Base-by-base conservation (phyloP, 202 grass and related monocot species). In the Zizania palustris region DNA sequence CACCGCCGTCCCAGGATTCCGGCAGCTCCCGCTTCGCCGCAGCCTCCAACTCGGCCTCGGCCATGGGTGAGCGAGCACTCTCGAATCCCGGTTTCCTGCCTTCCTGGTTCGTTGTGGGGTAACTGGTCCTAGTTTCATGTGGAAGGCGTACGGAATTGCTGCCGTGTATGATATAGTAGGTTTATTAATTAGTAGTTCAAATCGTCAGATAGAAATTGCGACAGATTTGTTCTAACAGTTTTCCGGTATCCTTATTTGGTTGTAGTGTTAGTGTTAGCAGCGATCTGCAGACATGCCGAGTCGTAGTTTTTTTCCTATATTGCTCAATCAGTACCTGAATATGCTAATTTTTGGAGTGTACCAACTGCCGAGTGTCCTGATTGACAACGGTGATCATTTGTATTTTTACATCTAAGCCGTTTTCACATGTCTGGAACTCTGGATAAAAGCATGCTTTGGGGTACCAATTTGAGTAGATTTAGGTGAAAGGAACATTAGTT, bases 11-110 rank as follows among this genome's bases (percentile, higher is more conserved):
- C 50, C 59, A 88, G 65, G 81, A 84, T 49, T 67, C 64, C 20
- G 76, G 72, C 65, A 69, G 35, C 59, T 69, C 80, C 3, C 64
- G 48, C 0, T 41, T 28, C 16, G 71, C n/a, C 2, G 37, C 82
- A 5, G n/a, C 85, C 13, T 54, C 76, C 21, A 66, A 19, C 59
- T 64, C 50, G 60, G 71, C 79, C 33, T 58, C 62, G 1, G 71
- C 87, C 46, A 93, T 94, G 85, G 91, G 89, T 92, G 60, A 80
- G 83, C 45, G 28, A 28, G 28, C 15, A 19, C 6, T 9, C 45
- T 28, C 7, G 11, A 28, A 28, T 28, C 28, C 2, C 28, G 28
- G 2, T 28, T 28, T 28, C 28, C 28, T 28, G 28, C 43, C 36
- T 65, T 18, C 11, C 6, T 61, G 15, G 12, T 72, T 54, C 36